Evolutionary conservation across 257 asterid genomes (phyloP), one percentile per base, ranked within the genome.

Genomic region (Jaltomata sinuosa): DNA sequence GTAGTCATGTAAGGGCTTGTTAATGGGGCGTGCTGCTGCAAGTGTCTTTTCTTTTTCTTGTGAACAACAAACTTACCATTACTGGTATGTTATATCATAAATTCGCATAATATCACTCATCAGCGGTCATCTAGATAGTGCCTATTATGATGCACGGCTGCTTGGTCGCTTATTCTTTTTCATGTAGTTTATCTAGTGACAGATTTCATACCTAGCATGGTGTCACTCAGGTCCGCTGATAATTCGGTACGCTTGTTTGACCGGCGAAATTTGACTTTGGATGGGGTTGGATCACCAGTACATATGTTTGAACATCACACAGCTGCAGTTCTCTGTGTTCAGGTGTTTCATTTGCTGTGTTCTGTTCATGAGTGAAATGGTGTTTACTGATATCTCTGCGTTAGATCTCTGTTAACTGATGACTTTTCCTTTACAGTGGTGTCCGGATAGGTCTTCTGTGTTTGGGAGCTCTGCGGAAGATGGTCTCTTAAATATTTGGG

Each of bases 391-490:
- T 32, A 74, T 54, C 29, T 53, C 40, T 47, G 40, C 9, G 3
- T 76, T 76, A 15, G 59, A 49, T 47, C 29, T 5, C 81, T 27
- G 27, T 47, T 47, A 61, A 84, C 85, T 87, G 72, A 78, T 77
- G 45, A 62, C 76, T n/a, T 5, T 55, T 50, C 38, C 82, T 14
- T 82, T 81, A 84, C 93, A 96, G 99, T 96, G 99, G 99, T 93
- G 97, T 79, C 98, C 99, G 36, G 95, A 96, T 88, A 96, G 93
- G 82, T 86, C 92, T 84, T 91, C 96, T 62, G 97, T 96, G 59
- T 96, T 96, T 85, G 99, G 99, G 88, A 96, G 98, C 90, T 94
- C 95, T 84, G 98, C 99, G 0, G 99, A 96, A 89, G 98, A 96
- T 87, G 98, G 99, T 42, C 88, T 94, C 86, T 85, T 96, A 84